phyloP scores from a whole-genome alignment of 345 rosid genomes.

The Excoecaria agallocha region DNA sequence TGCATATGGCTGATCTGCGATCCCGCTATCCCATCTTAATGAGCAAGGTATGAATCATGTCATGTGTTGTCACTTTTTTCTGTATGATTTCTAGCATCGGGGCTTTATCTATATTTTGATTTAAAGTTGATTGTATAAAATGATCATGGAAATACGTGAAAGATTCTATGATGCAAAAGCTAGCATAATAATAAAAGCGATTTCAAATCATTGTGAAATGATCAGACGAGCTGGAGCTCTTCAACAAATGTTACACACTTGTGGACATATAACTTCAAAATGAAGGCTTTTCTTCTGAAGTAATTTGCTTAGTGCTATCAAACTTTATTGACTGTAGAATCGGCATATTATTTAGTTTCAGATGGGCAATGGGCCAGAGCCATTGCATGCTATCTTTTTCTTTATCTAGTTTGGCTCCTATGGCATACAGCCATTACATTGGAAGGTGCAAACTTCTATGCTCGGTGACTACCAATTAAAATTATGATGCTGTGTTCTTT shows the following conservation, averaged over 20 bases:
- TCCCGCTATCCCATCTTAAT: conserved; percentile 64
- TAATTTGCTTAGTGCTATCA: neutral
- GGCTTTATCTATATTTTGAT: neutral
- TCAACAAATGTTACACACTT: neutral
- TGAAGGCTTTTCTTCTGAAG: neutral
- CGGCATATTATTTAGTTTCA: neutral
- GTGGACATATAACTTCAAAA: neutral
- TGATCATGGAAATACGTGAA: neutral
- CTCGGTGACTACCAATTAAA: conserved; percentile 3
- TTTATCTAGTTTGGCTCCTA: neutral
- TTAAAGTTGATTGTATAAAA: neutral
- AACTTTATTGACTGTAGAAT: neutral
- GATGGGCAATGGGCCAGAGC: neutral
- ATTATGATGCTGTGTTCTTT: conserved; percentile 16
- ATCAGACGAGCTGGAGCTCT: neutral
- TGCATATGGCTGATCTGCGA: conserved; percentile 56
- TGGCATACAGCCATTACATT: neutral
- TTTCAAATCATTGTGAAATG: neutral
- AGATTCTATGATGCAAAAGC: neutral
- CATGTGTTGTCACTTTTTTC: too few relatives aligned
- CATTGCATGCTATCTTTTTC: neutral
- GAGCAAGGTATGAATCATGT: conserved; percentile 69
- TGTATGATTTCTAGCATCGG: too few relatives aligned
- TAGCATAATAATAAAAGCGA: neutral
- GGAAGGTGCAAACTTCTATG: neutral